phyloP scores from a whole-genome alignment of 805 yeast species.

The Suhomyces sp. region DNA sequence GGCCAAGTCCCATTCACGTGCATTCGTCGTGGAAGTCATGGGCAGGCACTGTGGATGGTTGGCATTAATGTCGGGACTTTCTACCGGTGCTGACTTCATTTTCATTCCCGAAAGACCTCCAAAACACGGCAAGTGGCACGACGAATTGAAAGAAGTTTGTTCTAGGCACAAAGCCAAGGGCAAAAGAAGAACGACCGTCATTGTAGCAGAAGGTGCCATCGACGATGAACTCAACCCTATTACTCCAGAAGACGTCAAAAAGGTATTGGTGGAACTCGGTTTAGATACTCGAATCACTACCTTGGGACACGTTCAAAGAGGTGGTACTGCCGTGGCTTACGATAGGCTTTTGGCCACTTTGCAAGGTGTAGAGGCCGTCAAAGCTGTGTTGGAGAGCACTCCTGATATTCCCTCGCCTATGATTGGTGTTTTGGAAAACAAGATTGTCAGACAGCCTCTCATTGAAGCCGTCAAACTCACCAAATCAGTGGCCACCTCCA shows the following conservation, averaged over 20 bases:
- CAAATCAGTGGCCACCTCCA: conserved; percentile 68
- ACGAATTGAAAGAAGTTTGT: conserved; percentile 62
- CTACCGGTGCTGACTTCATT: conserved; percentile 77
- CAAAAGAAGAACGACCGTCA: conserved; percentile 72
- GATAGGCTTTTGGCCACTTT: conserved; percentile 71
- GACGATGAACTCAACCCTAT: conserved; percentile 66
- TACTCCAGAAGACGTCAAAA: conserved; percentile 60
- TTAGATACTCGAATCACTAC: conserved; percentile 77
- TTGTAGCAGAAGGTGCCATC: conserved; percentile 85
- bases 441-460: conserved; percentile 63
- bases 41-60: conserved; percentile 91
- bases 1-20: conserved; percentile 78
- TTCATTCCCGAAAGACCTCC: conserved; percentile 82
- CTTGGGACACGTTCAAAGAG: conserved; percentile 79
- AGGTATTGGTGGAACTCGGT: conserved; percentile 64
- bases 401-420: conserved; percentile 77
- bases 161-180: conserved; percentile 67
- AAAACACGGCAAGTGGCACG: conserved; percentile 58
- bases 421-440: conserved; percentile 71
- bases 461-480: conserved; percentile 73
- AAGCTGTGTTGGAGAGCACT: conserved; percentile 64
- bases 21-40: conserved; percentile 84
- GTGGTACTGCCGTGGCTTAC: conserved; percentile 76
- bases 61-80: conserved; percentile 75
- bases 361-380: conserved; percentile 81